phyloP scores from a whole-genome alignment of 1,284 basidiomycete genomes.

The Malassezia obtusa region DNA sequence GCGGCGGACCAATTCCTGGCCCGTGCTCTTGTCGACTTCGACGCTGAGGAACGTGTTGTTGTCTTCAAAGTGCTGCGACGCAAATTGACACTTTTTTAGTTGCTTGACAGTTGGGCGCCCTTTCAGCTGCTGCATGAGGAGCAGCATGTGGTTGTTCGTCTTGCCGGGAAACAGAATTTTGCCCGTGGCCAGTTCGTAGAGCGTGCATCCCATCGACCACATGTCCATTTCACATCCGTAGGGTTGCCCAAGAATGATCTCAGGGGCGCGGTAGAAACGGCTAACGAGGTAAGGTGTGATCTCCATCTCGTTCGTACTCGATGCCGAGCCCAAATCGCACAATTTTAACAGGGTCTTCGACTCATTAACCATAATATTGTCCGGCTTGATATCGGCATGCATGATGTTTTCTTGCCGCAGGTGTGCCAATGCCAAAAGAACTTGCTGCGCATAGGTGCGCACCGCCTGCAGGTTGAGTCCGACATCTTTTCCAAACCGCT shows the following conservation, averaged over 20 bases:
- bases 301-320: slow-evolving; percentile 84
- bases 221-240: slow-evolving; percentile 90
- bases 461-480: slow-evolving; percentile 93
- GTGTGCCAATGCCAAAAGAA: slow-evolving; percentile 76
- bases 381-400: slow-evolving; percentile 75
- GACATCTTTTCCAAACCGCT: slow-evolving; percentile 96
- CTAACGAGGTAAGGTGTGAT: slow-evolving; percentile 97
- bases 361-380: slow-evolving; percentile 60
- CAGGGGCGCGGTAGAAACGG: slow-evolving; percentile 94
- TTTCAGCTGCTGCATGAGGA: slow-evolving; percentile 68
- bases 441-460: slow-evolving; percentile 91
- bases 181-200: slow-evolving; percentile 95
- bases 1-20: slow-evolving; percentile 64
- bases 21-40: slow-evolving; percentile 36
- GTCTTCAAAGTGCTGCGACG: slow-evolving; percentile 86
- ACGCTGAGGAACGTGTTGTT: slow-evolving; percentile 52
- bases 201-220: slow-evolving; percentile 94
- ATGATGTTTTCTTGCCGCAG: slow-evolving; percentile 82
- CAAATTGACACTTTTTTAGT: slow-evolving; percentile 88
- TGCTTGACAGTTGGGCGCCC: slow-evolving; percentile 86
- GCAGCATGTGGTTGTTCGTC: slow-evolving; percentile 93
- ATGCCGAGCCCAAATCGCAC: slow-evolving; percentile 91
- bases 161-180: slow-evolving; percentile 95
- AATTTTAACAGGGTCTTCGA: slow-evolving; percentile 86
- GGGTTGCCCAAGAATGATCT: slow-evolving; percentile 91